phyloP scores from a whole-genome alignment of 805 yeast genomes.

The Kodamaea leandrae region DNA sequence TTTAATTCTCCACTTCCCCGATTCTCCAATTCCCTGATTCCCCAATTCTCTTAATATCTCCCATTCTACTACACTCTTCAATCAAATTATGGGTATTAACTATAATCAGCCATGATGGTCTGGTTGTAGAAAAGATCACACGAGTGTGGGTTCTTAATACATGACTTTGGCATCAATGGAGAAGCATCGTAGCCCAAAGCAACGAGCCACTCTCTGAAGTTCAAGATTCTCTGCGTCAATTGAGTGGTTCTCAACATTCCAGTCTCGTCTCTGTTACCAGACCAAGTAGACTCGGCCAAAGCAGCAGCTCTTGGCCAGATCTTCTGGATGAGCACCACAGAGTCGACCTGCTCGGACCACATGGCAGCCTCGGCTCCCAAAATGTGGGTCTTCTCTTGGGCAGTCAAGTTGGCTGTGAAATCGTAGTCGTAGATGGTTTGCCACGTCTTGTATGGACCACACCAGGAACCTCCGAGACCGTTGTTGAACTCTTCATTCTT shows the following conservation, averaged over 20 bases:
- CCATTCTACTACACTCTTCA: not conserved
- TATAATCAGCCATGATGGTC: conserved; percentile 3
- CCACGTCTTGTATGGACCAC: conserved; percentile 45
- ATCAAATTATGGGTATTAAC: not conserved
- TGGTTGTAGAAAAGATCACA: conserved; percentile 27
- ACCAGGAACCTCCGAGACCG: conserved; percentile 38
- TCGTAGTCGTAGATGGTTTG: conserved; percentile 40
- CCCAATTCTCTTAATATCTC: not conserved
- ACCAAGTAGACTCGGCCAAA: conserved; percentile 40
- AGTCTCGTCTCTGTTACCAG: conserved; percentile 33
- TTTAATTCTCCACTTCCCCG: too few species aligned
- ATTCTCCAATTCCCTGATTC: too few species aligned
- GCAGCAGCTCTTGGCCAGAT: conserved; percentile 45
- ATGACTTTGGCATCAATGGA: conserved; percentile 37
- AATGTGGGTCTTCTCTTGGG: conserved; percentile 26
- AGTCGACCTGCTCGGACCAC: conserved; percentile 41
- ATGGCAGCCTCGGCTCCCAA: conserved; percentile 40
- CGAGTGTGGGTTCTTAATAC: conserved; percentile 35
- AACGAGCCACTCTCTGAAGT: conserved; percentile 39
- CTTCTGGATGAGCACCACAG: conserved; percentile 25
- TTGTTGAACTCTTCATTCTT: conserved; percentile 25
- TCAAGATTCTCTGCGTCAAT: conserved; percentile 34
- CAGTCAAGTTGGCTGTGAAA: conserved; percentile 29
- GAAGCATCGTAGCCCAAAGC: conserved; percentile 31
- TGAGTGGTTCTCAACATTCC: conserved; percentile 28